These are phyloP conservation scores for Neonothopanus nambi DNA, from an alignment of 1,284 basidiomycete species.

Conservation along the genomic window DNA sequence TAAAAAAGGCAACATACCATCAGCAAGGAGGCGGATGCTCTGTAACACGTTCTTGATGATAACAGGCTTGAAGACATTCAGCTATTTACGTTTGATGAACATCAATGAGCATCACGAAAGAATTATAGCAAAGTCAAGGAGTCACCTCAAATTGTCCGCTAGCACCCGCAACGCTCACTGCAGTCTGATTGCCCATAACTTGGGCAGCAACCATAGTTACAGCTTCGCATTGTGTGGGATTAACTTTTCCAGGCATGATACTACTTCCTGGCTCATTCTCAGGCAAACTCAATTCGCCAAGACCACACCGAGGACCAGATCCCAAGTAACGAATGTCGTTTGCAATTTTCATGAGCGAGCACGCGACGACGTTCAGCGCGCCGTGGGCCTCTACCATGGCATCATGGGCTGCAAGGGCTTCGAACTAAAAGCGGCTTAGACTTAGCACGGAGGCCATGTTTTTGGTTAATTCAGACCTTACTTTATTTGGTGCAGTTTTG, in stretches of 20 bases:
- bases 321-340: slow-evolving; percentile 99
- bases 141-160: slow-evolving; percentile 95
- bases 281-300: slow-evolving; percentile 92
- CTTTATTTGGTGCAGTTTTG: slow-evolving; percentile 98
- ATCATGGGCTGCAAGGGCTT: slow-evolving; percentile 96
- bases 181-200: slow-evolving; percentile 97
- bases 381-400: slow-evolving; percentile 97
- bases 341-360: slow-evolving; percentile 98
- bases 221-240: slow-evolving; percentile 99
- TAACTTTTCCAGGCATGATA: slow-evolving; percentile 99
- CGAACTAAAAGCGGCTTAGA: slow-evolving; percentile 61
- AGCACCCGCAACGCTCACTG: slow-evolving; percentile 90
- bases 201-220: slow-evolving; percentile 99
- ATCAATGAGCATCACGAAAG: too few species aligned
- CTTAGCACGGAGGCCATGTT: slow-evolving; percentile 37
- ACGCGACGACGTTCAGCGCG: slow-evolving; percentile 92
- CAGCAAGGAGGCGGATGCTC: slow-evolving; percentile 90
- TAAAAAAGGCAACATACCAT: slow-evolving; percentile 55
- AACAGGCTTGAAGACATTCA: slow-evolving; percentile 99
- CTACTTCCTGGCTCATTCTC: slow-evolving; percentile 99
- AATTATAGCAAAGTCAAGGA: not conserved
- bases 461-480: slow-evolving; percentile 51
- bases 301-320: slow-evolving; percentile 95
- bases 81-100: slow-evolving; percentile 39
- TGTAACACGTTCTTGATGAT: slow-evolving; percentile 98